These are phyloP conservation scores for Aspergillus homomorphus DNA, from an alignment of 495 filamentous ascomycete species.

Conservation along the genomic window DNA sequence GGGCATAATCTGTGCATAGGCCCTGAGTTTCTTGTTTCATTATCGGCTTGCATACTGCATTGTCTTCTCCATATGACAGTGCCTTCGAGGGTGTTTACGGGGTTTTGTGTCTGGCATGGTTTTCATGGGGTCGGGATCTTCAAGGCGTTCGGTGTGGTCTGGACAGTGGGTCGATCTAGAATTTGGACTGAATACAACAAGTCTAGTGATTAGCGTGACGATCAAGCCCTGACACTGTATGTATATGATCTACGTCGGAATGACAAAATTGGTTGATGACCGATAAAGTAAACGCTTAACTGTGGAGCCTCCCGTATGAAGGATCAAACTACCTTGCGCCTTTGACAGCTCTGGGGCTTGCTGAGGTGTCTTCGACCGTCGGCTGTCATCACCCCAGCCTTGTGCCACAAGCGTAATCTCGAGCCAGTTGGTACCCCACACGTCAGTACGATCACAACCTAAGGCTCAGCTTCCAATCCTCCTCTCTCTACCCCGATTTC, in stretches of 20 bases:
- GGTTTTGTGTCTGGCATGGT: slow-evolving; percentile 19
- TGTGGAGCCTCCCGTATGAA: background rate
- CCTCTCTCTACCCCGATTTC: no score
- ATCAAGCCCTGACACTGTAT: slow-evolving; percentile 16
- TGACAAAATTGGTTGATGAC: slow-evolving; percentile 25
- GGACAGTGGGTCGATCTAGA: slow-evolving; percentile 18
- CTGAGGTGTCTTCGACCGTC: no score
- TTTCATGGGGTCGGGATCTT: slow-evolving; percentile 8
- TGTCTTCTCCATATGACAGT: slow-evolving; percentile 6
- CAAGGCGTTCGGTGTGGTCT: slow-evolving; percentile 20
- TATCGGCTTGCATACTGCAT: slow-evolving; percentile 10
- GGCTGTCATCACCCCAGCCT: no score
- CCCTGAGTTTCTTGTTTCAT: slow-evolving; percentile 10
- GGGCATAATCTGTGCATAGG: slow-evolving; percentile 20
- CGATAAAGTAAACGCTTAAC: background rate
- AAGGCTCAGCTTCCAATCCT: no score
- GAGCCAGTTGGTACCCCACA: no score
- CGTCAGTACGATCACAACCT: no score
- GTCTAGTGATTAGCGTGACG: slow-evolving; percentile 11
- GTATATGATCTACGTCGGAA: slow-evolving; percentile 26
- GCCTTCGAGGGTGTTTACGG: slow-evolving; percentile 5
- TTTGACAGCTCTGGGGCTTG: background rate
- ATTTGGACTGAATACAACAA: slow-evolving; percentile 15
- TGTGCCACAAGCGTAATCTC: no score
- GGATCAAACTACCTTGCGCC: background rate